Percentiles rank a stretch among this genome's conserved stretches.
Evolutionary conservation across 768 basidiomycete genomes (phyloP).

Genomic region (Daedaleopsis sinensis): DNA sequence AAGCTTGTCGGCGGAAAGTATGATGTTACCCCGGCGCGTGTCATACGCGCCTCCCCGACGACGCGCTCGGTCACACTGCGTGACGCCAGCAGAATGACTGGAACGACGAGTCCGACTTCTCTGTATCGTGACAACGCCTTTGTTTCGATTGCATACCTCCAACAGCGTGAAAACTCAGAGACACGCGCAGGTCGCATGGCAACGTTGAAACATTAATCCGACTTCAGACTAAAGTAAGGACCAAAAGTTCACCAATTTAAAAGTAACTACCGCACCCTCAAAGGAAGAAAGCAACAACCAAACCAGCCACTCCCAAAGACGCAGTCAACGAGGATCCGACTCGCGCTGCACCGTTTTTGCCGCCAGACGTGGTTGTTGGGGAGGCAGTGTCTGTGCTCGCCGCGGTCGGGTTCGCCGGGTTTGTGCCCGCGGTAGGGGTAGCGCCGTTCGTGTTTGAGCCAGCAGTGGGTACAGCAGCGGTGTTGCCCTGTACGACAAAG

Average conservation of each 20-base stretch:
- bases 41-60: constrained; percentile 10
- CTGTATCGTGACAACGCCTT: no score
- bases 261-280: neutral
- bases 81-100: no score
- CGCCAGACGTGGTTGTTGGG: neutral
- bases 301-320: constrained; percentile 12
- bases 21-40: constrained; percentile 7
- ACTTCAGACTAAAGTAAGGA: neutral
- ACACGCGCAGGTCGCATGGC: no score
- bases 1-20: neutral
- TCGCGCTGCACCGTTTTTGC: constrained; percentile 10
- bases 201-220: neutral
- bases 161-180: no score
- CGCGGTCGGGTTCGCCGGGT: neutral
- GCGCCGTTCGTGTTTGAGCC: neutral
- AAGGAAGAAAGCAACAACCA: constrained; percentile 13
- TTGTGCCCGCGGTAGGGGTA: neutral
- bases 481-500: constrained; percentile 33
- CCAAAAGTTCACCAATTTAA: neutral
- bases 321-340: constrained; percentile 3
- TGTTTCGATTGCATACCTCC: no score
- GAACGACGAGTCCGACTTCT: neutral
- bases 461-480: neutral
- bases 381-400: constrained; percentile 3
- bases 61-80: constrained; percentile 21